Evolutionary conservation across 2,329 filamentous ascomycete species (phyloP), one percentile per base, ranked within the genome.

Genomic region (Colletotrichum tropicicola): DNA sequence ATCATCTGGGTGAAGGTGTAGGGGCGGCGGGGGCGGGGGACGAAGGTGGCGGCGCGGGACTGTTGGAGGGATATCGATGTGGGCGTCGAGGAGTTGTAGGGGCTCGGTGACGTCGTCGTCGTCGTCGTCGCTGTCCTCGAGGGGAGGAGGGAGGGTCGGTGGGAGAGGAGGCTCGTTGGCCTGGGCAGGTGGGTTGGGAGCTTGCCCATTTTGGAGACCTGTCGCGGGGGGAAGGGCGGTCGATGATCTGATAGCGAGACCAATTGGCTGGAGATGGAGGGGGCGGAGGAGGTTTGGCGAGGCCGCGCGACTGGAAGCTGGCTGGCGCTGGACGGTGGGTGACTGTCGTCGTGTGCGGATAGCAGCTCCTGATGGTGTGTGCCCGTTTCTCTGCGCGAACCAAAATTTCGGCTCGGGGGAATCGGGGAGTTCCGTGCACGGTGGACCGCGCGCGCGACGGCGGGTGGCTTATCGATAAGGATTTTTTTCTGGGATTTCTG

Each of bases 1-100:
- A 99, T 85, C 66, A 99, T 87, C 81, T 99, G 96, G n/a, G 95
- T 98, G 85, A 98, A 98, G 70, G 91, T 93, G 85, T 98, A 98
- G 43, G 96, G 95, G 6, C 94, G 89, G 74, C 94, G 92, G n/a
- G 94, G 94, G 15, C 96, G 93, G 67, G 87, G 87, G 75, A 98
- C 88, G 68, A 97, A 91, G 23, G 92, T 94, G 55, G 96, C 96
- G 76, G 93, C 89, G 66, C 94, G 91, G 75, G 89, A 84, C 81
- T 94, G 91, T 65, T 72, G 44, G 17, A 21, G 57, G 8, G 27
- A 27, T 48, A 30, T 19, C 28, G 7, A 30, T 30, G 37, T 23
- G 5, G 61, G 61, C 6, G 56, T 60, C n/a, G 56, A 35, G 43
- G 57, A 35, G 61, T 53, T 60, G 73, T 71, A 77, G 66, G 69